Conservation (phyloP, 2,329 filamentous ascomycete genomes). For the Aphanocladium album region DNA sequence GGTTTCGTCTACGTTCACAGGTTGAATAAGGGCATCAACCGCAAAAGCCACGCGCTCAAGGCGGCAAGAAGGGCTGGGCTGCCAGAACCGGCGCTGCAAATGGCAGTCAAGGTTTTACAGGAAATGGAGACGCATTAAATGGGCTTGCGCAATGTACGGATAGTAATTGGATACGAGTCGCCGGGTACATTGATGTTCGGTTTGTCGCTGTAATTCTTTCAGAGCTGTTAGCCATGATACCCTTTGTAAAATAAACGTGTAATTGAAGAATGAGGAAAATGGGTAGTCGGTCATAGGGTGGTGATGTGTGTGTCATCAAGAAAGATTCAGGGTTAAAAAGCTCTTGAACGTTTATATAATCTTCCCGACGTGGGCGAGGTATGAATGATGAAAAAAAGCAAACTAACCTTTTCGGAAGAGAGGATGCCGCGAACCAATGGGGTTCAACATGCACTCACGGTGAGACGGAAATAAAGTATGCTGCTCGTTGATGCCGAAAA, state of each 20-base stretch:
- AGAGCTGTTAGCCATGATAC: constrained; percentile 35
- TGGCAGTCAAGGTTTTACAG: constrained; percentile 57
- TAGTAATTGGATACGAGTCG: background rate
- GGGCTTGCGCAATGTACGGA: background rate
- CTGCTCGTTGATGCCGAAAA: background rate
- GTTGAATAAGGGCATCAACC: constrained; percentile 76
- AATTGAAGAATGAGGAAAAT: constrained; percentile 11
- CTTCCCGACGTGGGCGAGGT: constrained; percentile 37
- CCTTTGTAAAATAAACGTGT: constrained; percentile 22
- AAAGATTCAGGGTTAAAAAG: constrained; percentile 63
- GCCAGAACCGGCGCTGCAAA: constrained; percentile 63
- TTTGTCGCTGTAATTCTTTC: background rate
- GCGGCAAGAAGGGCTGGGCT: constrained; percentile 85
- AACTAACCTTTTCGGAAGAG: constrained; percentile 41
- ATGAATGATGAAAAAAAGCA: constrained; percentile 14
- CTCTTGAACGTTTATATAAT: constrained; percentile 56
- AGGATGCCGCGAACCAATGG: background rate
- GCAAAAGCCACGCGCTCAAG: constrained; percentile 84
- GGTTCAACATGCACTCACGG: constrained; percentile 12
- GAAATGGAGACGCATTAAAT: background rate
- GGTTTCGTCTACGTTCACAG: constrained; percentile 85
- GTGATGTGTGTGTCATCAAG: constrained; percentile 55
- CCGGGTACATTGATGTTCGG: background rate
- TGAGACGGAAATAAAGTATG: background rate
- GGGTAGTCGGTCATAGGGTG: constrained; percentile 46